Evolutionary conservation across 768 basidiomycete genomes (phyloP), one percentile per base, ranked within the genome.

Genomic region (Mycena haematopus): DNA sequence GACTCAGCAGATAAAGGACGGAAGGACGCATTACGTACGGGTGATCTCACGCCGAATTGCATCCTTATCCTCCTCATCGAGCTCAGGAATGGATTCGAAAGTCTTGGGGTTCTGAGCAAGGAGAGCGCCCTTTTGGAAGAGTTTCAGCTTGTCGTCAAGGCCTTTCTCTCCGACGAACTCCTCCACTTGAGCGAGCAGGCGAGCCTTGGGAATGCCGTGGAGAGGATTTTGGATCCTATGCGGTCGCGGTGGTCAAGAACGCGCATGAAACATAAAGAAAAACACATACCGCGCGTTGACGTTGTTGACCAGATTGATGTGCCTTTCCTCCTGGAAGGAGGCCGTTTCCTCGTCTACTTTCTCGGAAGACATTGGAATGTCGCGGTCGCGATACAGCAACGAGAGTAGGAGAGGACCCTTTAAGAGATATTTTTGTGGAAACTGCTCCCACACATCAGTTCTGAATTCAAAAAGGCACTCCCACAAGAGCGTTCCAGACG

Each of bases 61-160:
- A 19, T 62, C 74, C 63, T 69, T 77, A 56, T 81, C 79, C 15
- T 70, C 74, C 40, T 80, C 77, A n/a, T 74, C 75, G 7, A 81
- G 70, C 40, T 77, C 75, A 14, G 2, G 65, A 3, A 79, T 70
- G 46, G 60, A 71, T 63, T 80, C 85, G 63, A 84, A 87, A 24
- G 44, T 45, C 44, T 70, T 71, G 0, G 89, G 87, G 57, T 86
- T 83, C 69, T 92, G 91, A 1, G 92, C 91, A 24, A 93, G 69
- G 6, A 92, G 76, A 0, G 92, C 92, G 21, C 86, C 92, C 74
- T 90, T 92, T 69, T 81, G 77, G 65, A 94, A 81, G 9, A 83
- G 65, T 3, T 76, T 56, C 4, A 76, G 68, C 24, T 82, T 77
- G 44, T 85, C 81, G 9, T 78, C 76, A 56, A 83, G 71, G 10